Percentiles rank a stretch among this genome's conserved stretches.
Conservation (phyloP, 176 grass and related monocot species). For the Pontederia paniculata region DNA sequence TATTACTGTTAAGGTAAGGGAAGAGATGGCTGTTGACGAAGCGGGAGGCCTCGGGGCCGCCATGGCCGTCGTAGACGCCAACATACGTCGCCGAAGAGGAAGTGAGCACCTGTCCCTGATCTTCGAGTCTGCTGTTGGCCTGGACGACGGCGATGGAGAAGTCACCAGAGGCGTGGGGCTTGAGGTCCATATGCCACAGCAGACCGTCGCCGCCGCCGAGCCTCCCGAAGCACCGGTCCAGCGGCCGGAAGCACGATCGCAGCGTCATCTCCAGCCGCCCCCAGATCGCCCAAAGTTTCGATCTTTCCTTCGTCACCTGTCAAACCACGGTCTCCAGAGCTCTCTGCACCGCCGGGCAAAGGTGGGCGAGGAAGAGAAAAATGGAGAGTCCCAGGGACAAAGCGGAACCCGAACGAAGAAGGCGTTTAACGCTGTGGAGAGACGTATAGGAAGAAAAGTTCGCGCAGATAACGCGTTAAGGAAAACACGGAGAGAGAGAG, state of each 20-base stretch:
- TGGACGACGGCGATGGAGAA: slow-evolving; percentile 29
- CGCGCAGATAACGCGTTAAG: too few relatives aligned
- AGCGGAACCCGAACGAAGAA: too few relatives aligned
- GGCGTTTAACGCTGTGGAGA: too few relatives aligned
- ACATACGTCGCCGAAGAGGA: slow-evolving; percentile 18
- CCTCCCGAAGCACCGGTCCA: slow-evolving; percentile 21
- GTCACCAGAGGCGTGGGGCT: slow-evolving; percentile 27
- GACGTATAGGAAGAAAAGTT: too few relatives aligned
- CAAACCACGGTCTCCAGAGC: too few relatives aligned
- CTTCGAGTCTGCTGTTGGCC: slow-evolving; percentile 26
- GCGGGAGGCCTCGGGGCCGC: slow-evolving; percentile 23
- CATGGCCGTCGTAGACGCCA: slow-evolving; percentile 33
- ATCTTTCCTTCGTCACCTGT: too few relatives aligned
- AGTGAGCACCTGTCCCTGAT: slow-evolving; percentile 25
- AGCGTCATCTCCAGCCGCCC: neutral
- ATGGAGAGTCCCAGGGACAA: too few relatives aligned
- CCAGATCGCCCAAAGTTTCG: too few relatives aligned
- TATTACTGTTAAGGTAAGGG: slow-evolving; percentile 19
- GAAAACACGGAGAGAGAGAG: too few relatives aligned
- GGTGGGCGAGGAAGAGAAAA: too few relatives aligned
- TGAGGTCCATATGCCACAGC: slow-evolving; percentile 28
- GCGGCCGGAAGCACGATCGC: slow-evolving; percentile 16
- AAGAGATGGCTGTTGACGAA: slow-evolving; percentile 26
- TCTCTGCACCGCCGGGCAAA: too few relatives aligned
- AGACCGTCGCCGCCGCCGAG: slow-evolving; percentile 11